Evolutionary conservation across 176 grass and related monocot genomes (phyloP).

Genomic region (Neostapfia colusana): DNA sequence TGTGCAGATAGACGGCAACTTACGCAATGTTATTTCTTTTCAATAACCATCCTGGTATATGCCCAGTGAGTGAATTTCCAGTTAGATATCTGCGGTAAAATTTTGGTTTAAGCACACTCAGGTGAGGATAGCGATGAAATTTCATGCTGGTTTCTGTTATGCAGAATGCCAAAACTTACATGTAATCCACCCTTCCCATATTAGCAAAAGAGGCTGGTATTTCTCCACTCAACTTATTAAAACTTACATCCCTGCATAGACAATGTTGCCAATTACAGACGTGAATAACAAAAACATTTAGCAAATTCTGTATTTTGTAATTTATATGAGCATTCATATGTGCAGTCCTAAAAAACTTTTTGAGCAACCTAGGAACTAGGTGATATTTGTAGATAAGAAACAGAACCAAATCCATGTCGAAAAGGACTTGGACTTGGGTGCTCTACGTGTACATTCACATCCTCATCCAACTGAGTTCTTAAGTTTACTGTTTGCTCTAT

Average conservation of each 20-base stretch:
- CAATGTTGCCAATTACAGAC: constrained; percentile 36
- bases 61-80: constrained; percentile 71
- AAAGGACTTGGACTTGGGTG: not conserved
- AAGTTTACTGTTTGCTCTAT: constrained; percentile 14
- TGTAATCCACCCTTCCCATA: constrained; percentile 60
- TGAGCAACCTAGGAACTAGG: not conserved
- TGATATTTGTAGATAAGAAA: not conserved
- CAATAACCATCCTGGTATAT: constrained; percentile 78
- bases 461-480: not conserved
- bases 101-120: constrained; percentile 20
- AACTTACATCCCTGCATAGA: constrained; percentile 77
- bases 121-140: constrained; percentile 23
- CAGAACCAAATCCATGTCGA: not conserved
- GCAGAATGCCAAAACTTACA: constrained; percentile 56
- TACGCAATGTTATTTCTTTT: constrained; percentile 69
- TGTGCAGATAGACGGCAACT: constrained; percentile 35
- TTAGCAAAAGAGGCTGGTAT: constrained; percentile 66
- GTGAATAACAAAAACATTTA: constrained; percentile 28
- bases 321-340: not conserved
- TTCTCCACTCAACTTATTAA: constrained; percentile 76
- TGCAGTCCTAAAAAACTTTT: not conserved
- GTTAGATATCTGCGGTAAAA: constrained; percentile 68
- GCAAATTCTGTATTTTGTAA: not conserved
- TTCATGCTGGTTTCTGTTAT: constrained; percentile 22
- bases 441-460: not conserved